Conservation (phyloP, 495 filamentous ascomycete genomes). For the Trichocladium antarcticum region DNA sequence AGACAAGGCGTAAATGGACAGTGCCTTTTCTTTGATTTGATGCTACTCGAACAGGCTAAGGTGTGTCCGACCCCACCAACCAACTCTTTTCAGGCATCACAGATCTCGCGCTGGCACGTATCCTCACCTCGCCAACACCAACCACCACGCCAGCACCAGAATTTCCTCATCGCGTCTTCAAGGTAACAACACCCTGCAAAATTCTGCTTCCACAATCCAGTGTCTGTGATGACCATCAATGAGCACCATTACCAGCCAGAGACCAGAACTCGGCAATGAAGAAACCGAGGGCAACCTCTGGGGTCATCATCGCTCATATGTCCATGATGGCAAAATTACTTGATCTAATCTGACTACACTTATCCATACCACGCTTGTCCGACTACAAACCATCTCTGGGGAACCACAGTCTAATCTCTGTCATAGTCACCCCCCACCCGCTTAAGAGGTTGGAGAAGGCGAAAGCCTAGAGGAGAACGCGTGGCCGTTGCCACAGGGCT, state of each 20-base stretch:
- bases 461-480: no score
- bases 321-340: slow-evolving; percentile 40
- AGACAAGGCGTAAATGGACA: no score
- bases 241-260: slow-evolving; percentile 31
- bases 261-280: slow-evolving; percentile 29
- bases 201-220: not conserved
- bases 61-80: no score
- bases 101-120: no score
- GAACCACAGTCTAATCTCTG: slow-evolving; percentile 35
- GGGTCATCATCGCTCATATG: slow-evolving; percentile 41
- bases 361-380: not conserved
- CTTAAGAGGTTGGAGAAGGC: no score
- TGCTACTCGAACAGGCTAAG: no score
- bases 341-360: slow-evolving; percentile 45
- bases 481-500: no score
- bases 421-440: not conserved
- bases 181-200: not conserved
- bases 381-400: not conserved
- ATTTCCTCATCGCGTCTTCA: no score
- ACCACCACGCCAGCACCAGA: no score
- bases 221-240: slow-evolving; percentile 36
- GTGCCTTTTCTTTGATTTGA: no score
- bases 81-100: no score
- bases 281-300: slow-evolving; percentile 37
- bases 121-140: no score